phyloP scores from a whole-genome alignment of 768 basidiomycete genomes.

The Infundibulicybe gibba region DNA sequence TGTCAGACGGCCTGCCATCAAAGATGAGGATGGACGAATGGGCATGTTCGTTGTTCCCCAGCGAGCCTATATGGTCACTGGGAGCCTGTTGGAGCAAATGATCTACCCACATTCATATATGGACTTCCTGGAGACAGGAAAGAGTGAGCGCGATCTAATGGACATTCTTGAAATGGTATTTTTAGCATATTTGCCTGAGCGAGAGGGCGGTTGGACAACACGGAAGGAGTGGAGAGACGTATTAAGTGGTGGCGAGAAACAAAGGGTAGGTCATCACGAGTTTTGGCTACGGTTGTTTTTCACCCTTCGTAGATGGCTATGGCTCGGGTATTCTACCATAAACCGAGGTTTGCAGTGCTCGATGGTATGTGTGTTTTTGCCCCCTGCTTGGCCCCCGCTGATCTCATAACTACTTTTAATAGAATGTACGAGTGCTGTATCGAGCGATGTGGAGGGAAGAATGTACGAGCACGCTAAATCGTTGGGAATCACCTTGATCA shows the following conservation, averaged over 20 bases:
- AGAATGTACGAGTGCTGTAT: constrained; percentile 96
- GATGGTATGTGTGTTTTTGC: constrained; percentile 56
- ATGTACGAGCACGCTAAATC: constrained; percentile 95
- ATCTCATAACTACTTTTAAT: constrained; percentile 2
- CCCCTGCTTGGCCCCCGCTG: not conserved
- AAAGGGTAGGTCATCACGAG: constrained; percentile 50
- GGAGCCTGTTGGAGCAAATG: constrained; percentile 87
- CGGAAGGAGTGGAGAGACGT: constrained; percentile 97
- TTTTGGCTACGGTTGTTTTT: not conserved
- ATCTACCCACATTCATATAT: constrained; percentile 90
- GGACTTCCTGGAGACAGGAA: constrained; percentile 57
- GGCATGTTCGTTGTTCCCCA: constrained; percentile 89
- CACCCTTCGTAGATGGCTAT: constrained; percentile 65
- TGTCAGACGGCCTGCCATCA: constrained; percentile 26
- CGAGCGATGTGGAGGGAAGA: constrained; percentile 90
- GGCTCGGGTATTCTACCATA: constrained; percentile 90
- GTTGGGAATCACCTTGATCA: constrained; percentile 87
- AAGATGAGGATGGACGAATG: constrained; percentile 32
- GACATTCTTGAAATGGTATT: constrained; percentile 79
- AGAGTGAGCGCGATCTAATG: constrained; percentile 66
- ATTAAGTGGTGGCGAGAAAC: constrained; percentile 95
- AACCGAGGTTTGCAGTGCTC: constrained; percentile 77
- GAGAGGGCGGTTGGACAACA: constrained; percentile 89
- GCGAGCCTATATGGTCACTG: constrained; percentile 87
- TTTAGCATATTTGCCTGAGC: constrained; percentile 75